These are phyloP conservation scores for Ophiocytium majus DNA, from an alignment of 352 stramenopile species.

Conservation along the genomic window DNA sequence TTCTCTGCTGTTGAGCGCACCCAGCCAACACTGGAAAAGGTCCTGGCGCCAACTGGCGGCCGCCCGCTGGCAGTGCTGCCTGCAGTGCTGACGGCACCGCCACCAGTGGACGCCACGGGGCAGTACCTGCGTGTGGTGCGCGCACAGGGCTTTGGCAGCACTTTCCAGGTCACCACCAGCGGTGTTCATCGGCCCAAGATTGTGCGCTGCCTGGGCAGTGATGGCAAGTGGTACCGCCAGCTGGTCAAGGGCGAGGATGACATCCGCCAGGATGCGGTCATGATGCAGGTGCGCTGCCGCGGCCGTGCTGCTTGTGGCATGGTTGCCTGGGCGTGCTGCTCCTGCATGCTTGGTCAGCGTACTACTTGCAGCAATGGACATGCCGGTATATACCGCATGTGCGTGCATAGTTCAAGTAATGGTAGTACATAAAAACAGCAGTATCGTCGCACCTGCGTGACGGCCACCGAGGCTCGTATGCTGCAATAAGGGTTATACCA, in stretches of 20 bases:
- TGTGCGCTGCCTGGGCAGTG: constrained; percentile 86
- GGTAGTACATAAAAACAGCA: too few species aligned
- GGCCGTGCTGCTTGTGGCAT: too few species aligned
- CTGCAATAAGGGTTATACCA: too few species aligned
- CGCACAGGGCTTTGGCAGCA: neutral
- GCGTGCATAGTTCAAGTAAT: too few species aligned
- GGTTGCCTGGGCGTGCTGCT: too few species aligned
- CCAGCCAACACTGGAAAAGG: neutral
- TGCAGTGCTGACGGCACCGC: constrained; percentile 3
- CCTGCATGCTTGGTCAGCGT: too few species aligned
- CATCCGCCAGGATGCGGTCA: constrained; percentile 77
- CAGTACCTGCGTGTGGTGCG: neutral
- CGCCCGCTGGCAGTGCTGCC: neutral
- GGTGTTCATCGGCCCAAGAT: constrained; percentile 96
- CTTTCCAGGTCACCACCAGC: constrained; percentile 75
- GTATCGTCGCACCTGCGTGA: too few species aligned
- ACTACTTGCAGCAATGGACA: too few species aligned
- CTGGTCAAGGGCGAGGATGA: constrained; percentile 84
- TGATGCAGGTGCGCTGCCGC: constrained; percentile 72
- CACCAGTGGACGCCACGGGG: neutral
- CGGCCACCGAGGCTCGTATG: too few species aligned
- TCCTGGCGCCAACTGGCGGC: neutral
- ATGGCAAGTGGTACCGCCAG: constrained; percentile 86
- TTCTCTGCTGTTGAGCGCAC: neutral
- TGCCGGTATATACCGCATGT: too few species aligned